These are phyloP conservation scores for Trametes gibbosa DNA, from an alignment of 768 basidiomycete genomes.

Conservation along the genomic window DNA sequence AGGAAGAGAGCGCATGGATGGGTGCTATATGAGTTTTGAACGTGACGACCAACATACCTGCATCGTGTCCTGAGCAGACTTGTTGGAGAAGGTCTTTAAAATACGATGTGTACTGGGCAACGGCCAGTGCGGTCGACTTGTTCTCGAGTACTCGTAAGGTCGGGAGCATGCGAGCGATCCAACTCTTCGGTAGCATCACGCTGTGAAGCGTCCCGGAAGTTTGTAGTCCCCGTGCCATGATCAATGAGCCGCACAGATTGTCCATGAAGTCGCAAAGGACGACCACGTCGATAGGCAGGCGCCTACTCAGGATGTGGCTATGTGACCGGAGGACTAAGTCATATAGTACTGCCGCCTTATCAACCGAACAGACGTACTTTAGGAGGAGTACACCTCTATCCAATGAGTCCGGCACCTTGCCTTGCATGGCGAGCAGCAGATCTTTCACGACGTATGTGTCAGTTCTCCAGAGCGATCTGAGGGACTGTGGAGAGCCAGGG, in stretches of 20 bases:
- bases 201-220: constrained; percentile 35
- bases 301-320: constrained; percentile 43
- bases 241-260: constrained; percentile 39
- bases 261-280: constrained; percentile 55
- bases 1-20: not conserved
- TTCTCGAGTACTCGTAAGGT: not conserved
- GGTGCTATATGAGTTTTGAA: not conserved
- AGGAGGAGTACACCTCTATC: constrained; percentile 39
- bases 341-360: not conserved
- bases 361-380: constrained; percentile 32
- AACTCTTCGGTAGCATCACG: constrained; percentile 53
- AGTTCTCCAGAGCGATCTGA: not conserved
- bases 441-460: constrained; percentile 33
- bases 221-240: constrained; percentile 34
- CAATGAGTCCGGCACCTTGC: not conserved
- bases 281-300: constrained; percentile 42
- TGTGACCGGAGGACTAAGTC: not conserved
- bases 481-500: not conserved
- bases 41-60: not conserved
- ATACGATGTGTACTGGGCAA: not conserved
- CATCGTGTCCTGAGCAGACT: constrained; percentile 8
- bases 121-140: not conserved
- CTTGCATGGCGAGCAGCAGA: constrained; percentile 8
- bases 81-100: constrained; percentile 15
- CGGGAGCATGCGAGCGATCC: constrained; percentile 29